Conservation (phyloP, 768 basidiomycete species). For the Boletales sp. region DNA sequence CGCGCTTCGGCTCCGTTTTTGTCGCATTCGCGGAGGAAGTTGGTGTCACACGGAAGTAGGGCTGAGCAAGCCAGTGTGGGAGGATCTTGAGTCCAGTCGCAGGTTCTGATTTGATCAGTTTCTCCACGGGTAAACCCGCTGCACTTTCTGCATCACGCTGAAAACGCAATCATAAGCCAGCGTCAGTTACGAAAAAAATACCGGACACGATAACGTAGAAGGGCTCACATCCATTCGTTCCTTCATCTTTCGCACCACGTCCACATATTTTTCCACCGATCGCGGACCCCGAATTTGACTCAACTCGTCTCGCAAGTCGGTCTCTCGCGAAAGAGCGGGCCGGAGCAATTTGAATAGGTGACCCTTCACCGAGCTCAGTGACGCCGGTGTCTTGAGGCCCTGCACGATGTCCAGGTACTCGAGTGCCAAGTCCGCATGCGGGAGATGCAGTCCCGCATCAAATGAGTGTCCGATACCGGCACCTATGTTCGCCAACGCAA, state of each 20-base stretch:
- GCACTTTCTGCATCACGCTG: slow-evolving; percentile 47
- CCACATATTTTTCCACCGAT: slow-evolving; percentile 38
- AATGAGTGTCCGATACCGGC: slow-evolving; percentile 20
- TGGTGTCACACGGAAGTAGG: slow-evolving; percentile 44
- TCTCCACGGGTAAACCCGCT: slow-evolving; percentile 28
- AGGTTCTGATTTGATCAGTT: slow-evolving; percentile 40
- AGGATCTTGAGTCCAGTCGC: slow-evolving; percentile 49
- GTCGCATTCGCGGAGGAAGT: not conserved
- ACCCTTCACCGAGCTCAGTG: slow-evolving; percentile 76
- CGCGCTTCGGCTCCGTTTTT: slow-evolving; percentile 8
- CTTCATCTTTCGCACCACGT: slow-evolving; percentile 58
- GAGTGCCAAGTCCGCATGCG: slow-evolving; percentile 64
- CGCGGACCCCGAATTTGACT: slow-evolving; percentile 43
- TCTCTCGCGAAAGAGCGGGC: slow-evolving; percentile 62
- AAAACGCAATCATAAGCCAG: not conserved
- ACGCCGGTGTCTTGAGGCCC: slow-evolving; percentile 57
- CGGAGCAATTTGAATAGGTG: slow-evolving; percentile 93
- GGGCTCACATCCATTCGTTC: slow-evolving; percentile 49
- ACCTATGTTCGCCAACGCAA: slow-evolving; percentile 36
- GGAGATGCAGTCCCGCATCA: slow-evolving; percentile 48
- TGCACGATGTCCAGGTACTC: slow-evolving; percentile 85
- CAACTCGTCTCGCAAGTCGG: slow-evolving; percentile 70
- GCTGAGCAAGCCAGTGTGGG: slow-evolving; percentile 72
- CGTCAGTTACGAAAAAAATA: not conserved
- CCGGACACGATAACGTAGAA: not conserved